Base-by-base conservation (phyloP, 176 grass and related monocot species). In the Ampelocalamus luodianensis region DNA sequence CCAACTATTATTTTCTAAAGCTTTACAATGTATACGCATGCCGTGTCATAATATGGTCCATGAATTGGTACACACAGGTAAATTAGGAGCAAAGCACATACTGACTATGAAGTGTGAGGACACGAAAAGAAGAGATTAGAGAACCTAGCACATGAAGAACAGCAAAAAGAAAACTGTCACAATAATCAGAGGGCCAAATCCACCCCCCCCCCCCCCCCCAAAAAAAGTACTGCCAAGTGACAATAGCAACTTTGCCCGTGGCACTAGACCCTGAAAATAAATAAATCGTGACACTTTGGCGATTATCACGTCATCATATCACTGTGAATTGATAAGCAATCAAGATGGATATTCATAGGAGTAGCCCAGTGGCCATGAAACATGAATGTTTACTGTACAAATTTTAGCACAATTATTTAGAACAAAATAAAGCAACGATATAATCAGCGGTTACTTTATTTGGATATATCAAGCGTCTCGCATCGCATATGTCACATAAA, bases 161-260 rank as follows among this genome's bases (percentile, higher is more conserved):
- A 74, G 88, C 80, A 36, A 98, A 98, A 69, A 94, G 79, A 62
- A 85, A 20, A 91, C 42, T 0, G 83, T 91, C 44, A 98, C 27
- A n/a, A 89, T 77, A 61, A 99, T 96, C 66, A 94, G 62, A 81
- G 93, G 93, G 59, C 89, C 89, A 89, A 99, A 99, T 56, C 90
- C n/a, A n/a, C n/a, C n/a, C n/a, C n/a, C n/a, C n/a, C n/a, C n/a
- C n/a, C n/a, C n/a, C n/a, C n/a, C 96, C 34, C 94, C 85, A 65
- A 96, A 96, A 82, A 99, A 96, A 34, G 96, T 99, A 36, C 90
- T 80, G 1, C 93, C 96, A 88, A 99, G 83, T 56, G 96, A 96
- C 40, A 99, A 73, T 8, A 96, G 84, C 82, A 92, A 66, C 82
- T 96, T 99, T 45, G 90, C 93, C 61, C 93, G 86, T 82, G 96